A percentile compares a stretch with the other conserved stretches of the same genome.
These are phyloP conservation scores for Hyphopichia fennica DNA, from an alignment of 1,139 yeast species.

Conservation along the genomic window DNA sequence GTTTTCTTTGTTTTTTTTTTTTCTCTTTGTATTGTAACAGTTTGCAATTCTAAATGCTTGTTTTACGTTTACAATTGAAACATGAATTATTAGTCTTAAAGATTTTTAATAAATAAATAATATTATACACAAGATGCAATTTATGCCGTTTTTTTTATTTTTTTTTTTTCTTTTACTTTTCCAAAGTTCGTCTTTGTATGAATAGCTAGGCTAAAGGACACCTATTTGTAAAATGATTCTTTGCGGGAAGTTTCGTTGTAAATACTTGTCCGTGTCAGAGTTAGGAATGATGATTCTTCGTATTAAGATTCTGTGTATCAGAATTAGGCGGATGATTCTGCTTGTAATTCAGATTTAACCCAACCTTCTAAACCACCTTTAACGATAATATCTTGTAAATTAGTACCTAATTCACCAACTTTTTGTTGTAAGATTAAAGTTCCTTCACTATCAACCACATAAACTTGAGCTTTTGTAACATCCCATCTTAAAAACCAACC, in stretches of 20 bases:
- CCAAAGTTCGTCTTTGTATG: no score
- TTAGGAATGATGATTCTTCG: no score
- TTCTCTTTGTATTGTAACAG: background rate
- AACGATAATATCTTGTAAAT: constrained; percentile 92
- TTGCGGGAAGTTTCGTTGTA: no score
- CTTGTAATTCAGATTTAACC: constrained; percentile 76
- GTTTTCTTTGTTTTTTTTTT: no score
- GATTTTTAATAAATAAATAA: background rate
- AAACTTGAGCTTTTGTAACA: constrained; percentile 78
- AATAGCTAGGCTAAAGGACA: no score
- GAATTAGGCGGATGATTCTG: constrained; percentile 5
- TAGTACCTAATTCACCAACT: constrained; percentile 94
- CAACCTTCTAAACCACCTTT: constrained; percentile 98
- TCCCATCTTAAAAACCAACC: constrained; percentile 95
- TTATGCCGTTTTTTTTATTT: background rate
- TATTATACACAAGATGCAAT: background rate
- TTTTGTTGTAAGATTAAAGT: constrained; percentile 75
- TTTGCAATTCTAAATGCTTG: background rate
- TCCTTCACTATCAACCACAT: constrained; percentile 66
- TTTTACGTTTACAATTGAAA: background rate
- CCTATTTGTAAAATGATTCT: no score
- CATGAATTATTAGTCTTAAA: no score
- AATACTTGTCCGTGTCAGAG: no score
- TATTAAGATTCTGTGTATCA: no score
- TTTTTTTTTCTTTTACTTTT: background rate